phyloP scores from a whole-genome alignment of 2,329 filamentous ascomycete species.

The Celoporthe dispersa region DNA sequence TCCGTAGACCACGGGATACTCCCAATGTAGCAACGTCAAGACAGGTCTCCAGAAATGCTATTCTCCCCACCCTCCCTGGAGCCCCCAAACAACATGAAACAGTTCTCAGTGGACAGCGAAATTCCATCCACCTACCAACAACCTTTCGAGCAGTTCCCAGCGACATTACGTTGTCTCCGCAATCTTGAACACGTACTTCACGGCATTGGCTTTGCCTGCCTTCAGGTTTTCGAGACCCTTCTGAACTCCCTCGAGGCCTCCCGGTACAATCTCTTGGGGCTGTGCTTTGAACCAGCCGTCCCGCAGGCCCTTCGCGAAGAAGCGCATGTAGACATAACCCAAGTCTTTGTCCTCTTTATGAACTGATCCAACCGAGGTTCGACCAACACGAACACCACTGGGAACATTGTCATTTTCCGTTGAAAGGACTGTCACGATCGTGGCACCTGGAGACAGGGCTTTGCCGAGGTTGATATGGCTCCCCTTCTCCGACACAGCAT shows the following conservation, averaged over 20 bases:
- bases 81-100: too few species aligned
- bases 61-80: too few species aligned
- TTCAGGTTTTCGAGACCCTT: constrained; percentile 58
- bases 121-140: too few species aligned
- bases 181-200: constrained; percentile 65
- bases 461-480: constrained; percentile 49
- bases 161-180: constrained; percentile 36
- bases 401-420: constrained; percentile 38
- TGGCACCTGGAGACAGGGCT: constrained; percentile 45
- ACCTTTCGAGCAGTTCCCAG: constrained; percentile 13
- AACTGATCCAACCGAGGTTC: constrained; percentile 38
- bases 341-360: constrained; percentile 41
- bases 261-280: constrained; percentile 55
- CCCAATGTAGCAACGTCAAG: too few species aligned
- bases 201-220: constrained; percentile 63
- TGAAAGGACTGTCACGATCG: constrained; percentile 45
- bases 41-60: too few species aligned
- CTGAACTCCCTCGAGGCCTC: constrained; percentile 59
- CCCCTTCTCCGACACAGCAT: constrained; percentile 60
- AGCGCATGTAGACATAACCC: constrained; percentile 39
- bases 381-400: constrained; percentile 29
- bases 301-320: constrained; percentile 45
- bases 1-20: too few species aligned
- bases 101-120: too few species aligned
- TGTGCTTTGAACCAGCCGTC: constrained; percentile 56